phyloP scores from a whole-genome alignment of 2,329 filamentous ascomycete genomes.

The Colletotrichum falcatum region DNA sequence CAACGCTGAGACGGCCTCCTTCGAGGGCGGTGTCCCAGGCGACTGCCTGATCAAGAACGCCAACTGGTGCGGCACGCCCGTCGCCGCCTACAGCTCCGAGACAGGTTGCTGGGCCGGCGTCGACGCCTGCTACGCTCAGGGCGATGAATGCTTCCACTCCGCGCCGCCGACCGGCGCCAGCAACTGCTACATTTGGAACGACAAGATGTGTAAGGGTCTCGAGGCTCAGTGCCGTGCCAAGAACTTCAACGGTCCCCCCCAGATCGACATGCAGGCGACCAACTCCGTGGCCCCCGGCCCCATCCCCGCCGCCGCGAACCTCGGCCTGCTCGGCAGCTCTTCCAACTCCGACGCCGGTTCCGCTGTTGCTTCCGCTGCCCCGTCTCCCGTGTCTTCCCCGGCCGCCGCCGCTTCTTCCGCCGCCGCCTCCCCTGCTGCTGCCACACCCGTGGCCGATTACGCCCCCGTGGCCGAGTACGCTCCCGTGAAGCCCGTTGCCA shows the following conservation, averaged over 20 bases:
- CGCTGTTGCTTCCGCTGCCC: not conserved
- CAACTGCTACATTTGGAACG: constrained; percentile 72
- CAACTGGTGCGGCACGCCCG: constrained; percentile 78
- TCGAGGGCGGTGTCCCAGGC: constrained; percentile 64
- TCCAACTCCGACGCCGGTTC: constrained; percentile 12
- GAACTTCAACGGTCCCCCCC: constrained; percentile 61
- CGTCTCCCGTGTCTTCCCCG: constrained; percentile 16
- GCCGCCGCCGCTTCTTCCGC: constrained; percentile 6
- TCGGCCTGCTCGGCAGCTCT: constrained; percentile 31
- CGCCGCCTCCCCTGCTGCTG: constrained; percentile 7
- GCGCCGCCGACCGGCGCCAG: constrained; percentile 69
- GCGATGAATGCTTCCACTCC: constrained; percentile 67
- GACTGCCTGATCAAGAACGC: constrained; percentile 73
- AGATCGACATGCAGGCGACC: constrained; percentile 52
- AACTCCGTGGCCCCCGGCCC: constrained; percentile 48
- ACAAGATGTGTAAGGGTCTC: constrained; percentile 66
- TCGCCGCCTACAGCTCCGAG: constrained; percentile 67
- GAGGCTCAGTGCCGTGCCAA: constrained; percentile 57
- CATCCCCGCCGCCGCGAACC: constrained; percentile 49
- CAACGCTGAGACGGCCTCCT: no score
- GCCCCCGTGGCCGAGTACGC: constrained; percentile 12
- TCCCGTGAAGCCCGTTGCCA: constrained; percentile 16
- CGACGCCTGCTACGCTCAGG: constrained; percentile 69
- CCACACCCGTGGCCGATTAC: not conserved
- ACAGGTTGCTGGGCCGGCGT: constrained; percentile 70